phyloP scores from a whole-genome alignment of 495 filamentous ascomycete genomes.

The Aspergillus indologenus region DNA sequence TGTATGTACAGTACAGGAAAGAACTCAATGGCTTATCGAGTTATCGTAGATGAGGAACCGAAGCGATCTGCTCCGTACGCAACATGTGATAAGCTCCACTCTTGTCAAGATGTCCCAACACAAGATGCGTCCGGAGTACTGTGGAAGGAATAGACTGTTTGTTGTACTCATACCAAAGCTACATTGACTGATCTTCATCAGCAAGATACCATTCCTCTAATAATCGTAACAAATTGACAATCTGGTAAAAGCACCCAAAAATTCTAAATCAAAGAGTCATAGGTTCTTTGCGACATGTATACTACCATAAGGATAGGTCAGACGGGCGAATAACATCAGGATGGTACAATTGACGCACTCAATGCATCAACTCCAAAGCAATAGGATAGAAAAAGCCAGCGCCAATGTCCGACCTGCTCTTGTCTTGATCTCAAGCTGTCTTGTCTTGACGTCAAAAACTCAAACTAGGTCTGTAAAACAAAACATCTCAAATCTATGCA shows the following conservation, averaged over 20 bases:
- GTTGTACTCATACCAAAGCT: too few species aligned
- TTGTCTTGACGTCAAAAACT: slow-evolving; percentile 1
- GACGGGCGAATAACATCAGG: slow-evolving; percentile 17
- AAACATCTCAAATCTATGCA: slow-evolving; percentile 33
- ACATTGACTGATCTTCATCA: too few species aligned
- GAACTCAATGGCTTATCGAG: too few species aligned
- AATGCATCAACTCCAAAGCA: slow-evolving; percentile 19
- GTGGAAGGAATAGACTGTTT: too few species aligned
- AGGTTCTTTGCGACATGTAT: slow-evolving; percentile 30
- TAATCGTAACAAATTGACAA: slow-evolving; percentile 7
- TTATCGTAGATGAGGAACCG: too few species aligned
- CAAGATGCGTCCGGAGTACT: too few species aligned
- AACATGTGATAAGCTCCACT: too few species aligned
- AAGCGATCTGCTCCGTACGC: too few species aligned
- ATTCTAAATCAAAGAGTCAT: slow-evolving; percentile 30
- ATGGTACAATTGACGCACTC: slow-evolving; percentile 16
- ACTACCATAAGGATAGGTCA: slow-evolving; percentile 29
- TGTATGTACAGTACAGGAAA: too few species aligned
- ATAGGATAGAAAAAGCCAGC: slow-evolving; percentile 29
- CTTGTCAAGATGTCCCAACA: too few species aligned
- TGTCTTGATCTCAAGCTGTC: slow-evolving; percentile 1
- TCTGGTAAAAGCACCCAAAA: slow-evolving; percentile 9
- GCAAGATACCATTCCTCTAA: neutral
- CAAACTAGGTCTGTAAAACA: slow-evolving; percentile 6
- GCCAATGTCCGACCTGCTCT: slow-evolving; percentile 28